Conservation (phyloP, 345 rosid species). For the Erysimum cheiranthoides region DNA sequence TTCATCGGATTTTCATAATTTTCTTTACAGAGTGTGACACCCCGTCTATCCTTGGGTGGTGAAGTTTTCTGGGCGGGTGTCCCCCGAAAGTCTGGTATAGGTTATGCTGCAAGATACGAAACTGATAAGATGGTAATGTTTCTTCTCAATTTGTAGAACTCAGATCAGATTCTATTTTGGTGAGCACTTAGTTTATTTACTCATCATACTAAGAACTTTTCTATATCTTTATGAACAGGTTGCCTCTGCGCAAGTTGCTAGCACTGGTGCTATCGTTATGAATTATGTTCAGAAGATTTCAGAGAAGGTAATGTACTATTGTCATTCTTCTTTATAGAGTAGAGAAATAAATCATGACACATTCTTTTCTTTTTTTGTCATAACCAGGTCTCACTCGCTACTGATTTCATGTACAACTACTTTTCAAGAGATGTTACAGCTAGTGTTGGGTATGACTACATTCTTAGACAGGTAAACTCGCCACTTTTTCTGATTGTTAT, state of each 20-base stretch:
- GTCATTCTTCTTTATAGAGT: neutral
- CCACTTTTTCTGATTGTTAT: neutral
- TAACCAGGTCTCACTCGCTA: constrained; percentile 81
- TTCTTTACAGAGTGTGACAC: constrained; percentile 72
- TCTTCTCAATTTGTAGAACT: neutral
- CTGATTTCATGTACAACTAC: constrained; percentile 90
- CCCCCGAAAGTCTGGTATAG: constrained; percentile 92
- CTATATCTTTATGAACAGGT: constrained; percentile 52
- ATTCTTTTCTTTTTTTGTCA: constrained; percentile 6
- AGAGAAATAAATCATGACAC: neutral
- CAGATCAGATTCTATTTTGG: neutral
- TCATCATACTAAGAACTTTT: constrained; percentile 6
- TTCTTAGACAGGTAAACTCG: constrained; percentile 91
- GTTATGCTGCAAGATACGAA: constrained; percentile 93
- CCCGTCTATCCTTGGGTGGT: constrained; percentile 79
- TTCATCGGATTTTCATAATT: constrained; percentile 1
- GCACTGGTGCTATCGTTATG: constrained; percentile 83
- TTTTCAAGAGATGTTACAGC: constrained; percentile 86
- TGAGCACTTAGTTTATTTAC: neutral
- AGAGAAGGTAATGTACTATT: constrained; percentile 68
- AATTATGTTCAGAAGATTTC: constrained; percentile 98
- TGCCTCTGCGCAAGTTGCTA: constrained; percentile 93
- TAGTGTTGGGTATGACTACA: constrained; percentile 94
- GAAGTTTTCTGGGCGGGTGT: constrained; percentile 98
- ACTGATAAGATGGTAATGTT: constrained; percentile 86